These are phyloP conservation scores for Nakaseomyces uthaithaninus DNA, from an alignment of 1,139 yeast species.

Conservation along the genomic window DNA sequence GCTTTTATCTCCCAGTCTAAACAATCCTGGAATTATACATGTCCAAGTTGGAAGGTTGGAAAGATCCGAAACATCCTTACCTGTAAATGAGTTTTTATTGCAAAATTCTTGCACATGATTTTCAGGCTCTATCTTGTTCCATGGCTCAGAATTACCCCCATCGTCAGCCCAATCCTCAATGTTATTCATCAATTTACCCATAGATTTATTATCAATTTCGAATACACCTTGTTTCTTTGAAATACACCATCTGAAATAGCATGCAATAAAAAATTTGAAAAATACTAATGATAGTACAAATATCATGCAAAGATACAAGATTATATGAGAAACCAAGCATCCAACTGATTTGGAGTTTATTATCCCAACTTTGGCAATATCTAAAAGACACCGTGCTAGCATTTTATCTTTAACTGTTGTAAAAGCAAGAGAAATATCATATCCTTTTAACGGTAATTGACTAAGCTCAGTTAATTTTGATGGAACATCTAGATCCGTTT, in stretches of 20 bases:
- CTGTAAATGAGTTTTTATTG: not conserved
- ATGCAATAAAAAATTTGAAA: conserved; percentile 71
- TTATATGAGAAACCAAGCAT: conserved; percentile 83
- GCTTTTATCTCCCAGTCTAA: not conserved
- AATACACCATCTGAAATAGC: conserved; percentile 79
- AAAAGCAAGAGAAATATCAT: conserved; percentile 72
- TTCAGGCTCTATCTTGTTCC: not conserved
- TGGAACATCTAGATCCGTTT: conserved; percentile 66
- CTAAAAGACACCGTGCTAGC: conserved; percentile 74
- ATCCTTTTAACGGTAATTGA: conserved; percentile 56
- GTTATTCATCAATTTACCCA: conserved; percentile 47
- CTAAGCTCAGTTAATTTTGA: conserved; percentile 54
- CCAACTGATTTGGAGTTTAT: conserved; percentile 87
- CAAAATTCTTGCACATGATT: not conserved
- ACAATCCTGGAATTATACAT: not conserved
- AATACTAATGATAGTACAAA: conserved; percentile 76
- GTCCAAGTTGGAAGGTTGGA: not conserved
- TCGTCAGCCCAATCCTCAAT: conserved; percentile 74
- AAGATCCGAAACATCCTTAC: not conserved
- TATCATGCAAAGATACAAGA: conserved; percentile 68
- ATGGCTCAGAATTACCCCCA: not conserved
- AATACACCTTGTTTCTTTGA: conserved; percentile 76
- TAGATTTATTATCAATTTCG: conserved; percentile 45
- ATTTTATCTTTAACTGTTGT: conserved; percentile 61
- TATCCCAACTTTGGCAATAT: conserved; percentile 79